Percentiles rank a stretch among this genome's conserved stretches.
Evolutionary conservation across 2,329 filamentous ascomycete species (phyloP).

Genomic region (Paecilomyces sp.): DNA sequence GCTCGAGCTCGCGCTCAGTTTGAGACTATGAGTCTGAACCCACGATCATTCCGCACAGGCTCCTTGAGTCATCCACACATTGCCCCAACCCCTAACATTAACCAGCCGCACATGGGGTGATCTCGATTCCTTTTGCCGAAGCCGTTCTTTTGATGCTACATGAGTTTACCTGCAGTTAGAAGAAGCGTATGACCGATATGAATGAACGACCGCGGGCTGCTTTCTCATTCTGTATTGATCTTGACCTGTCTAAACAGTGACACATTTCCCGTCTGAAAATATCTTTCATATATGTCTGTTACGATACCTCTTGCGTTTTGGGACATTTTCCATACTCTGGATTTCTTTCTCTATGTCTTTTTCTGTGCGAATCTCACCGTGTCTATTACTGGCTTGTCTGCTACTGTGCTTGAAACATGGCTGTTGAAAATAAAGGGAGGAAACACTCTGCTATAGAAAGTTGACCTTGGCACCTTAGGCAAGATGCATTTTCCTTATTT

Average conservation of each 20-base stretch:
- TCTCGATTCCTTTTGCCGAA: not conserved
- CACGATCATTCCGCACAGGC: conserved; percentile 22
- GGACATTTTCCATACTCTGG: not conserved
- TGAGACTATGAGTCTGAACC: conserved; percentile 12
- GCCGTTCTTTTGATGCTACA: not conserved
- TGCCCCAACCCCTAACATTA: conserved; percentile 1
- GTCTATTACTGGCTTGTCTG: not conserved
- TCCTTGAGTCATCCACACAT: conserved; percentile 22
- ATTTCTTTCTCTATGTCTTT: not conserved
- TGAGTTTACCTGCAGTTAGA: not conserved
- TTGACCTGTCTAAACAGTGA: not conserved
- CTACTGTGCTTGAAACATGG: not conserved
- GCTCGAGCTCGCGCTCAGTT: conserved; percentile 12
- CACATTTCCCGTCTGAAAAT: not conserved
- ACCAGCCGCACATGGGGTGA: not conserved
- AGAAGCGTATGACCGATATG: not conserved
- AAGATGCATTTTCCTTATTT: not conserved
- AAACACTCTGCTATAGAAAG: not conserved
- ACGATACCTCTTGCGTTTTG: not conserved
- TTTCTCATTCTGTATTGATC: not conserved
- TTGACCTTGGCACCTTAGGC: not conserved
- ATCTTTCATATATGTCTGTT: not conserved
- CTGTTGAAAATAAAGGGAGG: not conserved
- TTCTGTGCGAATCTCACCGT: not conserved
- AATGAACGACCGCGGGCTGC: not conserved